Conservation (phyloP, 1,284 basidiomycete genomes). For the Cryptococcus depauperatus region DNA sequence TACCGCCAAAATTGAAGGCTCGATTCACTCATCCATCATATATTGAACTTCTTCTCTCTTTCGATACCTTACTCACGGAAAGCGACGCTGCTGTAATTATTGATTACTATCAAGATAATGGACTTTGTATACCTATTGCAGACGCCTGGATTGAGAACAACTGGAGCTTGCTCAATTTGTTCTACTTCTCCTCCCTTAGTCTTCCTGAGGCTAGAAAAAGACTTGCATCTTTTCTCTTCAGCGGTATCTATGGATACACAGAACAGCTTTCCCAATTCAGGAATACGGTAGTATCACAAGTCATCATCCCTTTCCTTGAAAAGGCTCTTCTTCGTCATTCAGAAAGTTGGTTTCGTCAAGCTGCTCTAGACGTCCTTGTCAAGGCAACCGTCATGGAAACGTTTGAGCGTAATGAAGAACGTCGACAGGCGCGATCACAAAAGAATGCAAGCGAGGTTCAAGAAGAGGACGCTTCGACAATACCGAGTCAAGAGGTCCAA, state of each 20-base stretch:
- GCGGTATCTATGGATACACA: slow-evolving; percentile 44
- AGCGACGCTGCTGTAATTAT: slow-evolving; percentile 43
- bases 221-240: slow-evolving; percentile 41
- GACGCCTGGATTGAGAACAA: slow-evolving; percentile 48
- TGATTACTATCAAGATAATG: slow-evolving; percentile 46
- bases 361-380: slow-evolving; percentile 39
- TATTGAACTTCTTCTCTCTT: slow-evolving; percentile 42
- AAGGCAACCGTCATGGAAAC: slow-evolving; percentile 44
- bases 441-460: slow-evolving; percentile 21
- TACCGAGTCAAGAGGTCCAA: slow-evolving; percentile 24
- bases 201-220: slow-evolving; percentile 30
- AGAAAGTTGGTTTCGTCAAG: slow-evolving; percentile 38
- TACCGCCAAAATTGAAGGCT: neutral
- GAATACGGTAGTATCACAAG: slow-evolving; percentile 39
- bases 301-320: slow-evolving; percentile 46
- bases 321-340: slow-evolving; percentile 38
- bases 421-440: slow-evolving; percentile 19
- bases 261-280: slow-evolving; percentile 43
- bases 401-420: slow-evolving; percentile 39
- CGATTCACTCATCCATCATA: slow-evolving; percentile 37
- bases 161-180: slow-evolving; percentile 44
- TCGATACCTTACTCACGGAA: slow-evolving; percentile 43
- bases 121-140: slow-evolving; percentile 47
- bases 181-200: slow-evolving; percentile 30
- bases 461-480: slow-evolving; percentile 27